Evolutionary conservation across 2,329 filamentous ascomycete genomes (phyloP).

Genomic region (Diaporthe destruens): DNA sequence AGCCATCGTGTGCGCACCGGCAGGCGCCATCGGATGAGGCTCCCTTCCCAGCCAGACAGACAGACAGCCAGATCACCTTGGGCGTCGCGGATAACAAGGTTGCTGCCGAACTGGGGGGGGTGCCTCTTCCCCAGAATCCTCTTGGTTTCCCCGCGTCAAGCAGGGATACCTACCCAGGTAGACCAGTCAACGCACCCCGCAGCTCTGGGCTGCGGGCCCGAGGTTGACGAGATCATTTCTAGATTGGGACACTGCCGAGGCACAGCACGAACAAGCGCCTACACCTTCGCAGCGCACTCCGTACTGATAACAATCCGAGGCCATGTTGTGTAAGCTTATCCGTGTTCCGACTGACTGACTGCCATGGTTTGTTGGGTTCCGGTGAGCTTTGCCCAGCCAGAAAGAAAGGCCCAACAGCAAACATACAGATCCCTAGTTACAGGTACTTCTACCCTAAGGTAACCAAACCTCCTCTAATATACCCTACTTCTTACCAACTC

Average conservation of each 20-base stretch:
- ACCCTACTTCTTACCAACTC: too few relatives aligned
- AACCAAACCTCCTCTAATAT: too few relatives aligned
- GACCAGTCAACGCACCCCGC: constrained; percentile 19
- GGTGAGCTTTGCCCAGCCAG: not conserved
- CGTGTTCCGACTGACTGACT: not conserved
- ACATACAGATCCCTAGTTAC: not conserved
- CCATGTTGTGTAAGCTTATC: not conserved
- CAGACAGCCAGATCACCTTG: too few relatives aligned
- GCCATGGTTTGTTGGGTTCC: too few relatives aligned
- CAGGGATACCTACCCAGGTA: constrained; percentile 22
- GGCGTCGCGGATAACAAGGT: not conserved
- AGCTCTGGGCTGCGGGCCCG: constrained; percentile 7
- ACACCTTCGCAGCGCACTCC: too few relatives aligned
- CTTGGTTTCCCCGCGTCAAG: constrained; percentile 26
- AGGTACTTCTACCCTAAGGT: too few relatives aligned
- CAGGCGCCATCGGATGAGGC: constrained; percentile 25
- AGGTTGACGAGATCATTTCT: constrained; percentile 21
- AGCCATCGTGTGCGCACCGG: constrained; percentile 13
- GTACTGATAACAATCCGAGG: not conserved
- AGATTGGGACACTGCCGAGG: constrained; percentile 29
- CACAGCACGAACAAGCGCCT: not conserved
- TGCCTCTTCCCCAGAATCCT: constrained; percentile 18
- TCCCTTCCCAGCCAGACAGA: not conserved
- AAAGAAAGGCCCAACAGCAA: not conserved
- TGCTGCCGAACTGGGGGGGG: constrained; percentile 25